Conservation (phyloP, 176 grass and related monocot genomes). For the Pontederia paniculata region DNA sequence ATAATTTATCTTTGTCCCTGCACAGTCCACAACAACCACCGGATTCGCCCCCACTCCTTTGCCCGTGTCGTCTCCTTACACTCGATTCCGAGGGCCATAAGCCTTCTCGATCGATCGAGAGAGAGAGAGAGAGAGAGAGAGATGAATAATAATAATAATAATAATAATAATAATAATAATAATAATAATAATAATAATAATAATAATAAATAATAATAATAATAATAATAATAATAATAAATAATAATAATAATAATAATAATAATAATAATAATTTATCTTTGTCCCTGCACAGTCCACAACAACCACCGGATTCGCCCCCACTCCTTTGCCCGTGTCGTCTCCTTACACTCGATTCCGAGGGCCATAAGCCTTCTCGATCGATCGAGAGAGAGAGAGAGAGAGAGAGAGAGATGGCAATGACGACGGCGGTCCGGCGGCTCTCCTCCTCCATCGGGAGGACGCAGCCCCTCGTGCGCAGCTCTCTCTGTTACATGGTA, state of each 20-base stretch:
- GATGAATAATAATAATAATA: no score
- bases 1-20: no score
- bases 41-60: neutral
- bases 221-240: no score
- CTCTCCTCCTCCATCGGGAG: conserved; percentile 23
- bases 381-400: conserved; percentile 2
- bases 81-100: neutral
- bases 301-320: neutral
- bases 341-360: neutral
- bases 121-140: conserved; percentile 16
- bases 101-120: neutral
- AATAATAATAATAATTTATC: no score
- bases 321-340: neutral
- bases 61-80: neutral
- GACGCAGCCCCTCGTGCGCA: conserved; percentile 14
- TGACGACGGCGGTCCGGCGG: conserved; percentile 30
- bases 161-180: no score
- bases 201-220: no score
- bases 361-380: neutral
- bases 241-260: no score
- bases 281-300: no score
- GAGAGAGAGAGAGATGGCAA: conserved; percentile 30
- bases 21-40: no score
- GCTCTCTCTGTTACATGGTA: conserved; percentile 25
- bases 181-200: no score